Base-by-base conservation (phyloP, 2,329 filamentous ascomycete species). In the Blastomyces emzantsi region DNA sequence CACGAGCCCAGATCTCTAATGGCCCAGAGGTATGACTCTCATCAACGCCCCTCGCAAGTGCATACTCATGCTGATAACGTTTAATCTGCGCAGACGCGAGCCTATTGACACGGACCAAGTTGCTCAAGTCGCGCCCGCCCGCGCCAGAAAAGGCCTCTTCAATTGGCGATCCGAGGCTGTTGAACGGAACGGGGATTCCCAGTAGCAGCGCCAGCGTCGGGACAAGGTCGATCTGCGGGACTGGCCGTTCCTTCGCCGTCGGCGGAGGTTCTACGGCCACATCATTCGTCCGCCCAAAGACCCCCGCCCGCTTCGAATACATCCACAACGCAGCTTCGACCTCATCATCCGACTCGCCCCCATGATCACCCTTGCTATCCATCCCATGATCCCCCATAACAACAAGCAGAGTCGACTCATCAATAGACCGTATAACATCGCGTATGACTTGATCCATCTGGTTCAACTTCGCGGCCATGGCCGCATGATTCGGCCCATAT, bases 301-400 rank as follows among this genome's bases (percentile, higher is more conserved):
- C 75, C 0, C 87, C 86, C 43, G 43, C 19, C 69, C 85, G 87
- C 75, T 92, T 96, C 1, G 94, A 96, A 75, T 97, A 99, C 92
- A 99, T 96, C 93, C 94, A 99, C 57, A 99, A 76, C 1, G 94
- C 92, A 63, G 94, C 92, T 75, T 99, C 87, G 7, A 99, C 85
- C 74, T 99, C 94, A 67, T 97, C 92, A 69, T 97, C 90, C 41
- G 93, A 97, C 79, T 99, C 94, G 62, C 94, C 94, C n/a, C 94
- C 94, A 72, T 99, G 94, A 69, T 99, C 94, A 22, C 94, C 94
- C 78, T 99, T 97, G 65, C 85, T 81, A 75, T 99, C 94, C 94
- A 99, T 99, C 13, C 94, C 94, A 73, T 99, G 94, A 73, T 99
- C 94, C n/a, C 94, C 94, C 91, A 99, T 96, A 17, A 99, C 90